Conservation (phyloP, 352 stramenopile species). For the Pythium scleroteichum region DNA sequence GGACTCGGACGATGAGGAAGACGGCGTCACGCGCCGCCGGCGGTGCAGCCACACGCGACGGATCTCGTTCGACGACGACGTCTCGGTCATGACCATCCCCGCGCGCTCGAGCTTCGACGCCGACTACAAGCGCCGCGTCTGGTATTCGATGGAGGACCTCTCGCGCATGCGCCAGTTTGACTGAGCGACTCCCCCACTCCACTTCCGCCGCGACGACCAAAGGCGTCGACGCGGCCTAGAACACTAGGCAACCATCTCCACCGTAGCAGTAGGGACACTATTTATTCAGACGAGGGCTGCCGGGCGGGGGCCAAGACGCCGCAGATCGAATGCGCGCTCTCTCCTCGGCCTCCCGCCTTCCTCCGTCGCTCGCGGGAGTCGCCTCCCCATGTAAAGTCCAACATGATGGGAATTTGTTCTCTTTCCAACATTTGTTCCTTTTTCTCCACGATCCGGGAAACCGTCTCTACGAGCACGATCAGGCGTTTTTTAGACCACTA, state of each 20-base stretch:
- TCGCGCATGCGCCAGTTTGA: slow-evolving; percentile 43
- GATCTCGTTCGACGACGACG: slow-evolving; percentile 78
- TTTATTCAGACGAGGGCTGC: slow-evolving; percentile 15
- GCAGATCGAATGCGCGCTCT: slow-evolving; percentile 23
- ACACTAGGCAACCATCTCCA: not conserved
- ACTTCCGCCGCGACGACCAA: not conserved
- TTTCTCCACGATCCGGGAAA: not conserved
- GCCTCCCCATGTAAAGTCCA: slow-evolving; percentile 16
- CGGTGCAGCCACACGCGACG: slow-evolving; percentile 70
- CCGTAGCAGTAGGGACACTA: slow-evolving; percentile 27
- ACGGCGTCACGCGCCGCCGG: slow-evolving; percentile 44
- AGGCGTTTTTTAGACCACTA: not conserved
- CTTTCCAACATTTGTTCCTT: not conserved
- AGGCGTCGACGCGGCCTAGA: not conserved
- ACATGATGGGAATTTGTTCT: slow-evolving; percentile 7
- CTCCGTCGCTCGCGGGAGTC: not conserved
- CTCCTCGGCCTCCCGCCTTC: not conserved
- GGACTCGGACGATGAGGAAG: slow-evolving; percentile 35
- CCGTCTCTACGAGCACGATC: too few relatives aligned
- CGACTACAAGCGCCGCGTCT: slow-evolving; percentile 76
- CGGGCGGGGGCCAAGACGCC: not conserved
- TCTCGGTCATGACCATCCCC: slow-evolving; percentile 74
- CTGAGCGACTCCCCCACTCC: not conserved
- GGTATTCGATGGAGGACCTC: slow-evolving; percentile 76
- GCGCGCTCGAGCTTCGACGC: slow-evolving; percentile 69